phyloP scores from a whole-genome alignment of 2,329 filamentous ascomycete species.

The Parastagonospora nodorum region DNA sequence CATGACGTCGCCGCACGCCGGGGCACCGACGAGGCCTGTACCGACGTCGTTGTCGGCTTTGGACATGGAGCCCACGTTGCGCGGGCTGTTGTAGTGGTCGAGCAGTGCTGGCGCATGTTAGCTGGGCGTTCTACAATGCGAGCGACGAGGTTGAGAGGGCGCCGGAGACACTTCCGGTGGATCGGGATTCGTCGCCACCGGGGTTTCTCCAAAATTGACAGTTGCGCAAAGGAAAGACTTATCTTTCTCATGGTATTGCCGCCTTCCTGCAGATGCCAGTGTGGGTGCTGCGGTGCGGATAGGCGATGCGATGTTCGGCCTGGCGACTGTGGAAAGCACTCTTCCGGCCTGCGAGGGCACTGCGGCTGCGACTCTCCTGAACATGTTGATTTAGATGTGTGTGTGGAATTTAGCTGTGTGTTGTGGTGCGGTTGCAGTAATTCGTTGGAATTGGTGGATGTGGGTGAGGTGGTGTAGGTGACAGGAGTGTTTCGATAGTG shows the following conservation, averaged over 20 bases:
- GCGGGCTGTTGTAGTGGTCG: constrained; percentile 80
- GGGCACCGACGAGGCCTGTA: constrained; percentile 88
- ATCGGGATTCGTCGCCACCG: constrained; percentile 15
- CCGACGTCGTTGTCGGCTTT: constrained; percentile 84
- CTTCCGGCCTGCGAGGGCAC: constrained; percentile 59
- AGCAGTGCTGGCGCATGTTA: constrained; percentile 59
- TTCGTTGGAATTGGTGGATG: constrained; percentile 4
- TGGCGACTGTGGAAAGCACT: constrained; percentile 54
- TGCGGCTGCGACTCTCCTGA: constrained; percentile 60
- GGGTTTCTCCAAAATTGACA: constrained; percentile 2
- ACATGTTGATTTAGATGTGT: constrained; percentile 53
- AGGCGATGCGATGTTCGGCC: constrained; percentile 55
- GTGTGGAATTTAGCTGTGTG: constrained; percentile 11
- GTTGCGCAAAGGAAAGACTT: constrained; percentile 41
- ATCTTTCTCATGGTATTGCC: constrained; percentile 71
- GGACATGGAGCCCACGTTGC: constrained; percentile 78
- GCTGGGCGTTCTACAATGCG: constrained; percentile 32
- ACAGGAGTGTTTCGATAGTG: constrained; percentile 21
- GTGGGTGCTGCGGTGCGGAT: constrained; percentile 51
- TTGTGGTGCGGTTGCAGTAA: constrained; percentile 11
- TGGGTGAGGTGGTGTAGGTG: constrained; percentile 24
- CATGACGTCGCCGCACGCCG: constrained; percentile 91
- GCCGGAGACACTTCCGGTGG: constrained; percentile 7
- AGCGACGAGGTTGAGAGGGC: background rate
- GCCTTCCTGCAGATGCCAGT: constrained; percentile 46